Evolutionary conservation across 805 yeast genomes (phyloP).

Genomic region (Candida bentonensis): DNA sequence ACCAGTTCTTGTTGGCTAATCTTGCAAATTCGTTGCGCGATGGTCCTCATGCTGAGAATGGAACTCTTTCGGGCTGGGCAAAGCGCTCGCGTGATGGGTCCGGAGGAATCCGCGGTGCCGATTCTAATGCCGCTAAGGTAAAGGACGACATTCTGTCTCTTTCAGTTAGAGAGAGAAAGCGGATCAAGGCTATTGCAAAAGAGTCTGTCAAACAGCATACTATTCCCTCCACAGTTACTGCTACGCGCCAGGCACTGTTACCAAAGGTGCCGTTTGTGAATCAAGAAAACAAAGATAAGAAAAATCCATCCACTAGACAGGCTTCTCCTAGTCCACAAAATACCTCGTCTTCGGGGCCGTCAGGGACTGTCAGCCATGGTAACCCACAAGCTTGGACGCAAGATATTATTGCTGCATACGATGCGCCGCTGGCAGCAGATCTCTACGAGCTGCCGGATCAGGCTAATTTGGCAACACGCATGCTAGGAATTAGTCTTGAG

Average conservation of each 20-base stretch:
- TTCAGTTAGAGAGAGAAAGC: conserved; percentile 69
- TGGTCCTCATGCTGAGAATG: conserved; percentile 43
- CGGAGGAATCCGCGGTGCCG: conserved; percentile 25
- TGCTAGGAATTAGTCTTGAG: conserved; percentile 77
- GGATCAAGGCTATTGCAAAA: conserved; percentile 70
- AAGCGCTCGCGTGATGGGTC: conserved; percentile 3
- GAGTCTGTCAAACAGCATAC: conserved; percentile 66
- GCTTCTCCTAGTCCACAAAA: background rate
- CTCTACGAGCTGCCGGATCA: conserved; percentile 71
- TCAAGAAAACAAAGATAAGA: conserved; percentile 18
- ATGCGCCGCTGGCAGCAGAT: conserved; percentile 68
- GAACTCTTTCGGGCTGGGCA: conserved; percentile 24
- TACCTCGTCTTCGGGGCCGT: background rate
- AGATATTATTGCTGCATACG: conserved; percentile 76
- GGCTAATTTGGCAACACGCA: conserved; percentile 48
- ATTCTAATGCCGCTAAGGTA: conserved; percentile 23
- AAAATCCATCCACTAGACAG: background rate
- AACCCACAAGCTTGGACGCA: conserved; percentile 63
- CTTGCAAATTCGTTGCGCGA: conserved; percentile 75
- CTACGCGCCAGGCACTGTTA: conserved; percentile 36
- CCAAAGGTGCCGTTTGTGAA: conserved; percentile 72
- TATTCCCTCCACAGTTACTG: conserved; percentile 21
- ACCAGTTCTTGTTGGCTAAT: conserved; percentile 66
- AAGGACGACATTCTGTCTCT: conserved; percentile 67
- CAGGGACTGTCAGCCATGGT: conserved; percentile 3